Conservation (phyloP, 192 early-diverging fungal species). For the Neocallimastix lanati region DNA sequence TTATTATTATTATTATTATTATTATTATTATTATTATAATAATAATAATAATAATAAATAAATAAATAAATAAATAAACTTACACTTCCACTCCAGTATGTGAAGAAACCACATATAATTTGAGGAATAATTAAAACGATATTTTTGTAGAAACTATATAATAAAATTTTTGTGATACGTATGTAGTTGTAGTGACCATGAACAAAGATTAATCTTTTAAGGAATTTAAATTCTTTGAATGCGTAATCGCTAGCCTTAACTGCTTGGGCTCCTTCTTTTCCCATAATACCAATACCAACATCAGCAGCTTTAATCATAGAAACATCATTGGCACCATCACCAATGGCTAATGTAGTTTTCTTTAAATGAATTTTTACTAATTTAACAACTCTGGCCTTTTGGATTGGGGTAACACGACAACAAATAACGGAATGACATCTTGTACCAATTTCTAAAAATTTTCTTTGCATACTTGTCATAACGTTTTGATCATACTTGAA, state of each 20-base stretch:
- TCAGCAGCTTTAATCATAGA: constrained; percentile 4
- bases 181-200: constrained; percentile 28
- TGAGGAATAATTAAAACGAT: neutral
- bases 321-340: constrained; percentile 44
- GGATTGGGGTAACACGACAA: constrained; percentile 71
- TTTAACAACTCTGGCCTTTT: constrained; percentile 88
- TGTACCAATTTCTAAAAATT: constrained; percentile 15
- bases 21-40: neutral
- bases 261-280: constrained; percentile 37
- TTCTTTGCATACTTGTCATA: constrained; percentile 16
- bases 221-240: constrained; percentile 32
- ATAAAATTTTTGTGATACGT: constrained; percentile 7
- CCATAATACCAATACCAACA: constrained; percentile 26
- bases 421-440: constrained; percentile 18
- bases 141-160: neutral
- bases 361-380: constrained; percentile 57
- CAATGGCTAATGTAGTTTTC: constrained; percentile 20
- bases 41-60: no score
- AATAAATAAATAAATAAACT: neutral
- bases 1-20: no score
- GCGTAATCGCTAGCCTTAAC: constrained; percentile 31
- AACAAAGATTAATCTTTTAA: constrained; percentile 22
- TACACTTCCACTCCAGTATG: neutral
- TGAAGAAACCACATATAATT: neutral
- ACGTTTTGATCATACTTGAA: constrained; percentile 48